Evolutionary conservation across 768 basidiomycete genomes (phyloP).

Genomic region (Chlorophyllum brunneum): DNA sequence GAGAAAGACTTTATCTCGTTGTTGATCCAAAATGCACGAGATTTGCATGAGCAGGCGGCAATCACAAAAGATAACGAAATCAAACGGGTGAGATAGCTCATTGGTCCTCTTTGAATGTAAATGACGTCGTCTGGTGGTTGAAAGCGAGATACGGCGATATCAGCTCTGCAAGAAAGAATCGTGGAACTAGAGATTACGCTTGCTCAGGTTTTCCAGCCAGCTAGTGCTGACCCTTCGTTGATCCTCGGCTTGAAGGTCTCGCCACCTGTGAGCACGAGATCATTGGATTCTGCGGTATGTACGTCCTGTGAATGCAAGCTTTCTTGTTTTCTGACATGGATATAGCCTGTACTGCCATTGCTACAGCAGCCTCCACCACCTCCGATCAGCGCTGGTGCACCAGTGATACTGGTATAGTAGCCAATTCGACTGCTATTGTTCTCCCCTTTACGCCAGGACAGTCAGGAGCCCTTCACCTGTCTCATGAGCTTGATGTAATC

Average conservation of each 20-base stretch:
- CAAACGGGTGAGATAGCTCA: conserved; percentile 35
- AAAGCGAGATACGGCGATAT: conserved; percentile 47
- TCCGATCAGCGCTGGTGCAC: neutral
- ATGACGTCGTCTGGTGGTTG: neutral
- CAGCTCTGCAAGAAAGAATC: conserved; percentile 40
- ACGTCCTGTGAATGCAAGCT: no score
- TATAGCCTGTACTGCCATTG: neutral
- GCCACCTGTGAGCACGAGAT: conserved; percentile 31
- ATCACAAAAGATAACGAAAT: conserved; percentile 56
- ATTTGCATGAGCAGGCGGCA: conserved; percentile 48
- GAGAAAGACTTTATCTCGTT: conserved; percentile 48
- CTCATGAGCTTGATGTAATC: neutral
- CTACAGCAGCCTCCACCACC: neutral
- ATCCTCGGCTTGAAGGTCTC: conserved; percentile 38
- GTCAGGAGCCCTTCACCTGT: neutral
- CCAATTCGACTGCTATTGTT: no score
- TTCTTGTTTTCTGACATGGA: no score
- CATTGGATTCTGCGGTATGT: neutral
- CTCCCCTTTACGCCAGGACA: no score
- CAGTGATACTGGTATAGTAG: neutral
- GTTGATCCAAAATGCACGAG: conserved; percentile 40
- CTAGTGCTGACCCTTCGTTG: conserved; percentile 24
- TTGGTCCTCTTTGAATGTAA: conserved; percentile 10
- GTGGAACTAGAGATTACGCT: conserved; percentile 41
- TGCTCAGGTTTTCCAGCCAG: conserved; percentile 38